A percentile compares a stretch with the other conserved stretches of the same genome.
Evolutionary conservation across 805 yeast species (phyloP).

Genomic region (Yamadazyma phyllophila): DNA sequence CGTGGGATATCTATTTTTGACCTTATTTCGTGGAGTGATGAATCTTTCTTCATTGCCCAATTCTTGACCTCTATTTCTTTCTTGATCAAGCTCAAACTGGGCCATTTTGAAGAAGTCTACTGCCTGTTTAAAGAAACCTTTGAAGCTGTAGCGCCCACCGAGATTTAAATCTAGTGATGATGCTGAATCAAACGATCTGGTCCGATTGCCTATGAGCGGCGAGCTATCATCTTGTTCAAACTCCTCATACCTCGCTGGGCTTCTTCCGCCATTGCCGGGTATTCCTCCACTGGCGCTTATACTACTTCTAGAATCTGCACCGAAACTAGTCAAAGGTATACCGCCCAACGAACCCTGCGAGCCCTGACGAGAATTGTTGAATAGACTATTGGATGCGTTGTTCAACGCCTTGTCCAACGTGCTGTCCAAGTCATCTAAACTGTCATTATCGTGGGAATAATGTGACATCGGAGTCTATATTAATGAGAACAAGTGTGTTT

Average conservation of each 20-base stretch:
- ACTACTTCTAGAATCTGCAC: no score
- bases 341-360: conserved; percentile 23
- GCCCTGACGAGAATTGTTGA: conserved; percentile 23
- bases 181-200: conserved; percentile 22
- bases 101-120: conserved; percentile 24
- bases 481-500: neutral
- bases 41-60: conserved; percentile 27
- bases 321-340: conserved; percentile 24
- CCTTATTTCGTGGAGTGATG: conserved; percentile 39
- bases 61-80: conserved; percentile 12
- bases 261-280: no score
- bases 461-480: neutral
- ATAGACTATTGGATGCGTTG: conserved; percentile 42
- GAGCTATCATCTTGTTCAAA: conserved; percentile 23
- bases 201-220: conserved; percentile 27
- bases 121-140: conserved; percentile 11
- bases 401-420: conserved; percentile 67
- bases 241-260: neutral
- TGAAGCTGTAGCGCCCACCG: neutral
- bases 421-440: conserved; percentile 63
- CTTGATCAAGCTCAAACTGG: conserved; percentile 24
- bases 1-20: conserved; percentile 41
- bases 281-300: no score
- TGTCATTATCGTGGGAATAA: conserved; percentile 17
- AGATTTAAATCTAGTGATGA: conserved; percentile 10